Evolutionary conservation across 1,284 basidiomycete genomes (phyloP).

Genomic region (Sanghuangporus baumii): DNA sequence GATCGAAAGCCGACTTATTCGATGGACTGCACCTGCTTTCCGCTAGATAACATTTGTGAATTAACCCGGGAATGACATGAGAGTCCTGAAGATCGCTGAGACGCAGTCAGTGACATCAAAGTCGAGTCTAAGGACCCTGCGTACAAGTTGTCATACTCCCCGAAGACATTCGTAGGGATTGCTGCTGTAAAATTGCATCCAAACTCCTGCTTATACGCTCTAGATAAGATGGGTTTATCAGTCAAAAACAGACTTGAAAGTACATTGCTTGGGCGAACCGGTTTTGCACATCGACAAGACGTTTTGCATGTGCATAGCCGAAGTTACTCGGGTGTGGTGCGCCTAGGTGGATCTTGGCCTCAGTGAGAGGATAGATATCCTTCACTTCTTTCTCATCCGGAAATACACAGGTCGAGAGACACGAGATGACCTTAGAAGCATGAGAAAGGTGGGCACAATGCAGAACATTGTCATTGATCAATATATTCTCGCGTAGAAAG

Average conservation of each 20-base stretch:
- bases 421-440: slow-evolving; percentile 73
- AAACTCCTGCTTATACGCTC: slow-evolving; percentile 88
- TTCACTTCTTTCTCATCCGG: slow-evolving; percentile 56
- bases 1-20: not conserved
- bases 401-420: slow-evolving; percentile 85
- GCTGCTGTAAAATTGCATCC: slow-evolving; percentile 88
- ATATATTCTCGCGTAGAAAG: slow-evolving; percentile 84
- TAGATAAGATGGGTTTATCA: slow-evolving; percentile 26
- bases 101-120: slow-evolving; percentile 7
- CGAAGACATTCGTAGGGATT: slow-evolving; percentile 91
- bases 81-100: slow-evolving; percentile 78
- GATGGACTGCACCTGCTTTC: slow-evolving; percentile 49
- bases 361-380: slow-evolving; percentile 83
- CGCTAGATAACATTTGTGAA: slow-evolving; percentile 85
- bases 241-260: not conserved
- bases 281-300: slow-evolving; percentile 91
- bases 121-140: slow-evolving; percentile 18
- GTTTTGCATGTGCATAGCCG: slow-evolving; percentile 88
- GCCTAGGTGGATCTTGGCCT: slow-evolving; percentile 82
- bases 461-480: slow-evolving; percentile 89
- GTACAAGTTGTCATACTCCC: slow-evolving; percentile 77
- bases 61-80: slow-evolving; percentile 86
- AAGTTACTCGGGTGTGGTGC: slow-evolving; percentile 88
- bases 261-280: slow-evolving; percentile 47
- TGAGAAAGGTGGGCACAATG: slow-evolving; percentile 62